Evolutionary conservation across 2,329 filamentous ascomycete species (phyloP), one percentile per base, ranked within the genome.

Genomic region (Hymenoscyphus fructigenus): DNA sequence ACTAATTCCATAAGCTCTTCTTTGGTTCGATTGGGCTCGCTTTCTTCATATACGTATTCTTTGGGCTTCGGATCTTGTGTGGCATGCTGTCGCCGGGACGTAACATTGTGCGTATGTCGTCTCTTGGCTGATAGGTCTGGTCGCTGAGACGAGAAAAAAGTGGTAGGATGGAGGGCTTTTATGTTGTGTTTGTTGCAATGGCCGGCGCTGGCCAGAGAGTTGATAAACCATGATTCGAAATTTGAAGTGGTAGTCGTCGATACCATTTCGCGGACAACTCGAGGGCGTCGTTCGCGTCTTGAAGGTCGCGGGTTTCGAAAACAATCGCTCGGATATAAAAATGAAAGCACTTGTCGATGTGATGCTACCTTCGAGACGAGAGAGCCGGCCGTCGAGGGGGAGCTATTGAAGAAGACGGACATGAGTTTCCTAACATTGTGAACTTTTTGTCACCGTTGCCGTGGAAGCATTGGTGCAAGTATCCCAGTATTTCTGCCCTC

Each of bases 381-480:
- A 76, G 79, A 79, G 78, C 79, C 78, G 76, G 78, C 75, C 70
- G 70, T 74, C 70, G 73, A 80, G 81, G 81, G 80, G 76, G 82
- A 79, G 77, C 82, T 80, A 78, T 79, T 79, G 79, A 81, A 81
- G 79, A 83, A 76, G 79, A 82, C 79, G 84, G 84, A 86, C 87
- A 89, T 89, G 85, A 84, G 84, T 83, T 75, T 79, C 76, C 79
- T 80, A 78, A 82, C 86, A 89, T 88, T 72, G 80, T 87, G 84
- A 79, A 78, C 53, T 67, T 47, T 41, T 67, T 64, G 58, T 70
- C 66, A 73, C 70, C 67, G 66, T 68, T 59, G 63, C 59, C 66
- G 64, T 59, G 66, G 47, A 66, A 26, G 53, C 71, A 73, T 72
- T 71, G 60, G 55, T 70, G 66, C 50, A 67, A 53, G 56, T 29